Evolutionary conservation across 805 yeast species (phyloP), one percentile per base, ranked within the genome.

Genomic region (Starmerella vaccinii): DNA sequence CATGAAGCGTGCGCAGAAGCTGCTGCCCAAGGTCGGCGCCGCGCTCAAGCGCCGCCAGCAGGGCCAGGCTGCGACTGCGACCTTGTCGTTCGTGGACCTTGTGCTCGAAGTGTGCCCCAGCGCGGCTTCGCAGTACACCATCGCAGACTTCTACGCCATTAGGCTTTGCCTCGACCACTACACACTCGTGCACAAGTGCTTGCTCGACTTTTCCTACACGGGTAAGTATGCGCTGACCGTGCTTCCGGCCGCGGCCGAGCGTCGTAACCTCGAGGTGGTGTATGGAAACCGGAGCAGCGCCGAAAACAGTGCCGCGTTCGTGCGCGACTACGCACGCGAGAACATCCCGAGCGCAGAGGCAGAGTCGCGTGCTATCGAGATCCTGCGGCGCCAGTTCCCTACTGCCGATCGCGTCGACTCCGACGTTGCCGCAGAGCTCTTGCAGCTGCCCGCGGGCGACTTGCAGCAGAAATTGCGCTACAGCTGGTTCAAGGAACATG

Each of bases 91-190:
- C 38, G 33, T 42, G 21, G 46, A 30, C 21, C 41, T 55, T 21
- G 33, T 12, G 18, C 22, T 45, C 29, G 13, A 12, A 21, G 24
- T 21, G 26, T 19, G n/a, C 24, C 27, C 42, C 32, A 3, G 16
- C 12, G 7, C 26, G 41, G 18, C 3, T 18, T 5, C 47, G 47
- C 15, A 3, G n/a, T 41, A 26, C 45, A 49, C 58, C 9, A 52
- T 49, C 1, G 41, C 40, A 15, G 52, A 51, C 34, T 44, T 49
- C 29, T 50, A 52, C 30, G 62, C 57, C 3, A 50, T 53, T 15
- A 41, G 49, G 12, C 46, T 56, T 30, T 54, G 58, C n/a, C 45
- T 59, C 2, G 57, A 51, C 19, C 56, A 59, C 23, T 49, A 58
- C 35, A 29, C 44, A 6, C 39, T 59, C 6, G 48, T 50, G 13